Conservation (phyloP, 1,284 basidiomycete species). For the Boletus hoseneyae region DNA sequence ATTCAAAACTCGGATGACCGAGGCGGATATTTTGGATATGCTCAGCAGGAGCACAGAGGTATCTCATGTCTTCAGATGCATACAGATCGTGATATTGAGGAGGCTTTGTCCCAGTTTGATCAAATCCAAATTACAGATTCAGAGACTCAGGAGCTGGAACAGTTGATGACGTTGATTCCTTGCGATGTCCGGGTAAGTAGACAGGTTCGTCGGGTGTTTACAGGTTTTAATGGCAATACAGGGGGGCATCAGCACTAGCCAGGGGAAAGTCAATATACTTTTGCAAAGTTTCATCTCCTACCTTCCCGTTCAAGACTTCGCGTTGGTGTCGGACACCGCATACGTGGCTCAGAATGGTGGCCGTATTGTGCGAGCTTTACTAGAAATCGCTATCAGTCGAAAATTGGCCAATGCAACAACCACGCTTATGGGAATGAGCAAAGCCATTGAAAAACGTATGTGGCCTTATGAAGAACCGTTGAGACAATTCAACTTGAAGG, state of each 20-base stretch:
- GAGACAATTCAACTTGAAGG: conserved; percentile 73
- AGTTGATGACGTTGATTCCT: conserved; percentile 66
- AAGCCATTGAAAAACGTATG: conserved; percentile 87
- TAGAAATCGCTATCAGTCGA: conserved; percentile 91
- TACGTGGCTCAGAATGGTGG: conserved; percentile 95
- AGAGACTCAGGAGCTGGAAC: conserved; percentile 83
- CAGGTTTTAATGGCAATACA: conserved; percentile 29
- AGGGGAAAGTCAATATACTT: conserved; percentile 91
- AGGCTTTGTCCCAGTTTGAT: conserved; percentile 63
- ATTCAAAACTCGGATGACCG: conserved; percentile 85
- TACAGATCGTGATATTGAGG: background rate
- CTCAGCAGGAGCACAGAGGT: conserved; percentile 92
- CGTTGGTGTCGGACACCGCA: conserved; percentile 91
- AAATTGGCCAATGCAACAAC: conserved; percentile 86
- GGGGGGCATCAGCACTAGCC: conserved; percentile 72
- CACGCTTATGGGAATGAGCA: conserved; percentile 89
- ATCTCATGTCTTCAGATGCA: conserved; percentile 14
- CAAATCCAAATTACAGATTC: conserved; percentile 94
- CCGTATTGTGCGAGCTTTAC: conserved; percentile 88
- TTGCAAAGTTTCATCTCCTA: conserved; percentile 90
- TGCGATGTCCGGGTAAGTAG: conserved; percentile 73
- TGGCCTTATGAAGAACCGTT: conserved; percentile 98
- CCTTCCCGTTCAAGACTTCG: conserved; percentile 88
- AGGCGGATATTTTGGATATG: conserved; percentile 89
- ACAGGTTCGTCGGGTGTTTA: background rate